Evolutionary conservation across 257 asterid species (phyloP), one percentile per base, ranked within the genome.

Genomic region (Nicotiana tabacum): DNA sequence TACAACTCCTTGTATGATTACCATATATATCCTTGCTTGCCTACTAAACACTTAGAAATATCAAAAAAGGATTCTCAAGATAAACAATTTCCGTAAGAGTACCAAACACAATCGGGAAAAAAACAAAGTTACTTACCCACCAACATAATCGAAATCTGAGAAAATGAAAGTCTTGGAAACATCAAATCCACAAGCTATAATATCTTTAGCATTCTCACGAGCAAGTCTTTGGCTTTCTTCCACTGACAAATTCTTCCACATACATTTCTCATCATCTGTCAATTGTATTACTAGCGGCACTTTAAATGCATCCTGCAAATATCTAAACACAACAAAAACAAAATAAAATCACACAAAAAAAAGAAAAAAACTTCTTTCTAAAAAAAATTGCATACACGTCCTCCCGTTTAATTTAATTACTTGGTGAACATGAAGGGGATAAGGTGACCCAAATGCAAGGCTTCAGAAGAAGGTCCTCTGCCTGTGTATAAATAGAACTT

Each of bases 151-250:
- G 29, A 94, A 94, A 82, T 96, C 98, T 0, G 97, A 90, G 90
- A 96, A 96, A 67, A 94, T 96, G 84, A 96, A 96, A 2, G 99
- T 96, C 92, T 89, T 92, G 0, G 99, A 91, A 67, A 93, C 64
- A 68, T 96, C 99, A 57, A 96, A 96, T 51, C 99, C 99, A 88
- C 99, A 94, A 69, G 99, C 99, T 55, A 96, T 96, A n/a, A 96
- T 93, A 83, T 96, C 99, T 86, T 96, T 96, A 4, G 99, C 98
- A 88, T 96, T 96, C 88, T 96, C 98, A 21, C 98, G 94, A 1
- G 98, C 99, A 62, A 96, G 97, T 86, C 98, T 91, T 88, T 93
- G 92, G 82, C 98, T 92, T 80, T 94, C 99, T 90, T 96, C 98
- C 82, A 94, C 95, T 0, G 94, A 82, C 84, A 96, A 82, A 89